Evolutionary conservation across 148 eudicot species (phyloP), one percentile per base, ranked within the genome.

Genomic region (Dysphania ambrosioides): DNA sequence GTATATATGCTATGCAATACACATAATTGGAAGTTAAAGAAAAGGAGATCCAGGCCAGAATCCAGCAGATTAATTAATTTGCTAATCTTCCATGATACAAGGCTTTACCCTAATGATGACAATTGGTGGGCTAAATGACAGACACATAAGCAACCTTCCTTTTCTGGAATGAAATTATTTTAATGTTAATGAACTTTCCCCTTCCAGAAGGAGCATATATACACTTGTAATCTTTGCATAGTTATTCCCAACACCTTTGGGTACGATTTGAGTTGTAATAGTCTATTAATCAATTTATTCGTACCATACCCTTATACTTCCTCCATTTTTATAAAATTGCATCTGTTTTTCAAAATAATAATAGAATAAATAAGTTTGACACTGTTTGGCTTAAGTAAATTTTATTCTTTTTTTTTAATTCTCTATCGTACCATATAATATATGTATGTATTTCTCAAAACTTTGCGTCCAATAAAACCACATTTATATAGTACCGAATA

Each of bases 221-320:
- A 68, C 44, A 18, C 68, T 49, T 4, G 42, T 74, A 29, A 68
- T 42, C 32, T 44, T n/a, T 68, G 59, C 24, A 49, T 24, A 18
- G 35, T 70, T 59, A 76, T 70, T 69, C 73, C 74, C 79, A 76
- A 34, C 73, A 76, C 15, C 69, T 76, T 76, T 70, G 41, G 30
- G 18, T 47, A 47, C 53, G 53, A 44, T 49, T 36, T 32, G 18
- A 27, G 32, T 32, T 69, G 31, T 47, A n/a, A 47, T 18, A 15
- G 53, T 18, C 53, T 47, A 47, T 47, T 2, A n/a, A n/a, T n/a
- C n/a, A n/a, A n/a, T n/a, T n/a, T n/a, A n/a, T n/a, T n/a, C n/a
- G n/a, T n/a, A n/a, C n/a, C n/a, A n/a, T n/a, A n/a, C n/a, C n/a
- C n/a, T n/a, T n/a, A n/a, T n/a, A n/a, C n/a, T n/a, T n/a, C n/a